phyloP scores from a whole-genome alignment of 2,329 filamentous ascomycete species.

The Calonectria pseudoreteaudii region DNA sequence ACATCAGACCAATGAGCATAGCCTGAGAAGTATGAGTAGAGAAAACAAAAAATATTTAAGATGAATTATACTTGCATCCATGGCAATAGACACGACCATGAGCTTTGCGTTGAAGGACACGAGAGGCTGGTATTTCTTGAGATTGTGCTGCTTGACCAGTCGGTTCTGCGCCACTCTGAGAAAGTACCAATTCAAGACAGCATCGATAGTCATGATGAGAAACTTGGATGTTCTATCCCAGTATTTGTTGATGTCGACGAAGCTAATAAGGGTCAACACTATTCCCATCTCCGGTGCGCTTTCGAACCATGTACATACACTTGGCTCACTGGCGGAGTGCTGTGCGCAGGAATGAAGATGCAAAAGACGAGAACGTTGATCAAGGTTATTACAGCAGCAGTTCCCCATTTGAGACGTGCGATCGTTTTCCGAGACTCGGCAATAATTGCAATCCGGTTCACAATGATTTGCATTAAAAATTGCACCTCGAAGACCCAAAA shows the following conservation, averaged over 20 bases:
- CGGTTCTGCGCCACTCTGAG: conserved; percentile 58
- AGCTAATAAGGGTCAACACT: conserved; percentile 31
- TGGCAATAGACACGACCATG: conserved; percentile 60
- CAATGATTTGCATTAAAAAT: conserved; percentile 65
- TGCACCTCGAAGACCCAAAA: conserved; percentile 62
- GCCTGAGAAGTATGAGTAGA: background rate
- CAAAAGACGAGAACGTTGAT: conserved; percentile 66
- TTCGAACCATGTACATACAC: conserved; percentile 38
- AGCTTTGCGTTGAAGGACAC: conserved; percentile 63
- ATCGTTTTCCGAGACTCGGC: conserved; percentile 55
- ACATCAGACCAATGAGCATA: conserved; percentile 50
- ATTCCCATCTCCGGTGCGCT: background rate
- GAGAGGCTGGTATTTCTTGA: conserved; percentile 63
- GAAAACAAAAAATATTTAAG: fast-evolving
- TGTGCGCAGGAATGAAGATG: conserved; percentile 65
- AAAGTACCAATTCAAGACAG: conserved; percentile 64
- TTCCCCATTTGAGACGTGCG: conserved; percentile 58
- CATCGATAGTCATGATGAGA: conserved; percentile 63
- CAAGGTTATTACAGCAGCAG: conserved; percentile 55
- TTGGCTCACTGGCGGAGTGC: conserved; percentile 51
- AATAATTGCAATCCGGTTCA: conserved; percentile 65
- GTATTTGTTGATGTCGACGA: conserved; percentile 58
- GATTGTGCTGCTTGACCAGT: conserved; percentile 58
- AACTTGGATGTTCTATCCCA: conserved; percentile 67
- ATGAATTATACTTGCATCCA: conserved; percentile 54